Evolutionary conservation across 805 yeast species (phyloP), one percentile per base, ranked within the genome.

Genomic region (Myxozyma neglecta): DNA sequence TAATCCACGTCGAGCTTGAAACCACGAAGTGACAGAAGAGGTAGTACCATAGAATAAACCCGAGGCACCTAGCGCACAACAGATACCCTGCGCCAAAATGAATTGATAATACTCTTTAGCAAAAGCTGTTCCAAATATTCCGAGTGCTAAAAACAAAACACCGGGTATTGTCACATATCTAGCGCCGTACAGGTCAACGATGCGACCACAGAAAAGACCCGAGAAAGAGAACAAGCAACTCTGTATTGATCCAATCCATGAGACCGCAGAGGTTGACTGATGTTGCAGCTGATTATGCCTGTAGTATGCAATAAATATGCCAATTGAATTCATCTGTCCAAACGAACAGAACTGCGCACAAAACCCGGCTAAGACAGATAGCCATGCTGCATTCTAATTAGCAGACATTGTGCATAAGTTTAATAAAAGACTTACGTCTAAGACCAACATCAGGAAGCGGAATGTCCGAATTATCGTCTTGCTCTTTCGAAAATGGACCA

Each of bases 331-430:
- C 57, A 61, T 42, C 43, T 87, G 65, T 1, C 96, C 96, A 70
- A 87, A 83, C 2, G 83, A 79, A 53, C 83, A 80, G 7, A 83
- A 70, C 61, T 84, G 74, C 1, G 89, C 89, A 34, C 83, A 72
- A 67, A 83, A 83, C 0, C 86, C 80, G 1, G 87, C 88, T 13
- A 81, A 56, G 1, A 81, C 72, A 0, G 83, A 83, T 6, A 80
- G 78, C 71, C 85, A 75, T 76, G 88, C 63, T 60, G 18, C 18
- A 24, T 24, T 5, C 16, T 32, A 13, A 18, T 52, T 53, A 47
- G 61, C 9, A 32, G 6, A 35, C 32, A 14, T 10, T 11, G 14
- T 42, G 36, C n/a, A 0, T n/a, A n/a, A 16, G 13, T 18, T 9
- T 24, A n/a, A 2, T 10, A 7, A 5, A 24, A 10, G 34, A 37